Evolutionary conservation across 305 asterid species (phyloP), one percentile per base, ranked within the genome.

Genomic region (Fraxinus sp.): DNA sequence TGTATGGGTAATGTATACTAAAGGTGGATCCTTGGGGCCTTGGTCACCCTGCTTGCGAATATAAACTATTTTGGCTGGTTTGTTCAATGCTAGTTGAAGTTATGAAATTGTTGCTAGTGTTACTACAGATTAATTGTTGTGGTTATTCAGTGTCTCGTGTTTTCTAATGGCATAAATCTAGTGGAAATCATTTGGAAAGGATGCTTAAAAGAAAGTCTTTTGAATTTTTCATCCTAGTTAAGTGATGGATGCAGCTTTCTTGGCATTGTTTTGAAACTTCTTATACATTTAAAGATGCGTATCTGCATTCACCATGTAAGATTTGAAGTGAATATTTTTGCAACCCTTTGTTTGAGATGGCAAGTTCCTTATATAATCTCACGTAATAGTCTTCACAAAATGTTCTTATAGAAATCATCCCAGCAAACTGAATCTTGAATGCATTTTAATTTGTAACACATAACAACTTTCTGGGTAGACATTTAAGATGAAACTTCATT

Each of bases 371-470:
- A 7, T 5, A 18, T 7, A 18, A 18, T 57, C 28, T 57, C 68
- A 18, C 68, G 4, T 57, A 57, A 57, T 57, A 7, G 11, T 68
- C 37, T 10, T 68, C 20, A 68, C 24, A 10, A 33, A 59, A 78
- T 24, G 9, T 59, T 79, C 36, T 59, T 5, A 16, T 77, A 24
- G 37, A 28, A 3, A 33, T 35, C 57, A 13, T 62, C 55, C 57
- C 22, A 5, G 18, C 30, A 77, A 39, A 13, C 77, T 79, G 66
- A 41, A 79, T 68, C 28, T 79, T 22, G 35, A 78, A 78, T 68
- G 39, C 39, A 30, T 68, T 66, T 66, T 26, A 64, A 1, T n/a
- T 18, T 57, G n/a, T 30, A 64, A 41, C 49, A 64, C 35, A 11
- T 26, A 26, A 24, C 35, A 2, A 28, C 13, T 66, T 28, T 66